These are phyloP conservation scores for Acacia acuminata DNA, from an alignment of 306 rosid species.

Conservation along the genomic window DNA sequence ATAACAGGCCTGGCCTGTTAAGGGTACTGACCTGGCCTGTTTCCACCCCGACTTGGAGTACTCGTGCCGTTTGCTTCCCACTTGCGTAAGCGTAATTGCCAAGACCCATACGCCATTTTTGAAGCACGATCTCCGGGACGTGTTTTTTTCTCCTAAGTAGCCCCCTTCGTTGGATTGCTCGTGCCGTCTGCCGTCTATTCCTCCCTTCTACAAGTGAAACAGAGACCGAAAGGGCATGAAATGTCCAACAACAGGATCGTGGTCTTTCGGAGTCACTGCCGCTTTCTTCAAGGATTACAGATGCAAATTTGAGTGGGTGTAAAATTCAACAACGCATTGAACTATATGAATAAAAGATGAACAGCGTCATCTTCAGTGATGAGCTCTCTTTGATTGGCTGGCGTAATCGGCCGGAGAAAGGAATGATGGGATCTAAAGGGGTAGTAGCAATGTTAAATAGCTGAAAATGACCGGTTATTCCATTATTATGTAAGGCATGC, in stretches of 20 bases:
- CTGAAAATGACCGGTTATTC: neutral
- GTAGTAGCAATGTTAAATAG: neutral
- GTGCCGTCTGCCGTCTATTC: neutral
- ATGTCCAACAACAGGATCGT: neutral
- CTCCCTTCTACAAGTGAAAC: neutral
- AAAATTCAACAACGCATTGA: neutral
- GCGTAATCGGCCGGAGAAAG: neutral
- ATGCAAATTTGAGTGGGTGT: neutral
- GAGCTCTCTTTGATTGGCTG: neutral
- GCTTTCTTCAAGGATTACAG: neutral
- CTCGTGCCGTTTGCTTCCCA: neutral
- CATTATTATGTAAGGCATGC: neutral
- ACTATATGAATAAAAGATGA: slow-evolving; percentile 5
- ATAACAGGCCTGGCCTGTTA: too few relatives aligned
- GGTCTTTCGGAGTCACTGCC: neutral
- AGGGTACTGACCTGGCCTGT: too few relatives aligned
- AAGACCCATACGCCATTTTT: too few relatives aligned
- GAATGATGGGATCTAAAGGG: slow-evolving; percentile 9
- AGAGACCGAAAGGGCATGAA: neutral
- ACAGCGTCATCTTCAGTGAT: slow-evolving; percentile 24
- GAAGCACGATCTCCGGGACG: neutral
- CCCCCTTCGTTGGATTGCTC: neutral
- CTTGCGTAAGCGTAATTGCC: neutral
- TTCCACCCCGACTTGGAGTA: neutral
- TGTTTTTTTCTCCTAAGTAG: neutral